These are phyloP conservation scores for Rubia peregrina DNA, from an alignment of 305 asterid species.

Conservation along the genomic window DNA sequence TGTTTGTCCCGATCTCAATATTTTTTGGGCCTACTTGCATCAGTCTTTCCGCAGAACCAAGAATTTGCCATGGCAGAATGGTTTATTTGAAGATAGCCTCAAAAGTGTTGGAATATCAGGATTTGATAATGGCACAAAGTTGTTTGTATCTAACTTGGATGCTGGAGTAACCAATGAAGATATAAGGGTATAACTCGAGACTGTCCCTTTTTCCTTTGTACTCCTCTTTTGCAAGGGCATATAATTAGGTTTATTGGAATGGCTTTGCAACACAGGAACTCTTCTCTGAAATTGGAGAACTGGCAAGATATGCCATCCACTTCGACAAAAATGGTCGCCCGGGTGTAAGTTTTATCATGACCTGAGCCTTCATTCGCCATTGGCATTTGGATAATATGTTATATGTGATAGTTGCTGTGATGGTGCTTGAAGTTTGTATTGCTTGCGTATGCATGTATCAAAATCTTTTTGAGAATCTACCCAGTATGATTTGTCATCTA, in stretches of 20 bases:
- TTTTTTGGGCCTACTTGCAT: constrained; percentile 67
- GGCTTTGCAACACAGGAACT: constrained; percentile 65
- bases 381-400: neutral
- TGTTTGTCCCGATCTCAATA: constrained; percentile 43
- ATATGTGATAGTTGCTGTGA: neutral
- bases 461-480: neutral
- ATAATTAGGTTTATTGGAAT: constrained; percentile 41
- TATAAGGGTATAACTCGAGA: constrained; percentile 70
- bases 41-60: constrained; percentile 86
- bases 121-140: constrained; percentile 67
- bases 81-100: constrained; percentile 78
- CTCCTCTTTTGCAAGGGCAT: constrained; percentile 28
- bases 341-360: constrained; percentile 50
- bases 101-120: constrained; percentile 81
- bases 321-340: constrained; percentile 82
- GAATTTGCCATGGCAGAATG: constrained; percentile 77
- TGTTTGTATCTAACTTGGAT: constrained; percentile 75
- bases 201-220: constrained; percentile 20
- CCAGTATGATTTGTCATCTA: neutral
- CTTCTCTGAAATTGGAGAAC: constrained; percentile 79
- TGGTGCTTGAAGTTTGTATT: neutral
- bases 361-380: neutral
- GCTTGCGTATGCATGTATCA: neutral
- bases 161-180: constrained; percentile 80
- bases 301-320: constrained; percentile 79